Evolutionary conservation across 768 basidiomycete species (phyloP), one percentile per base, ranked within the genome.

Genomic region (Rhizopogon sp.): DNA sequence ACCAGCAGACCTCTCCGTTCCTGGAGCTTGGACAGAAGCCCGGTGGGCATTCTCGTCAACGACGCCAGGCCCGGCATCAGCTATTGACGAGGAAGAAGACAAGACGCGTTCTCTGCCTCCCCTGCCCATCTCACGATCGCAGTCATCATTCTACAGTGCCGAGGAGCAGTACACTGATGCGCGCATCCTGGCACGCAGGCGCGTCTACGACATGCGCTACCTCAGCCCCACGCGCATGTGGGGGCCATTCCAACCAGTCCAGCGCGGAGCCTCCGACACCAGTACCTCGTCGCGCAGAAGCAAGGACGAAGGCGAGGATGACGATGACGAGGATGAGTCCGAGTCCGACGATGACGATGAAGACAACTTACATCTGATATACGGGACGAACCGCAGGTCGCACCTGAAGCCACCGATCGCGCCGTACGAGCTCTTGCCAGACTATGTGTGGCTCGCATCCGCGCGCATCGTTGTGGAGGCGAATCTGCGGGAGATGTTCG

Each of bases 361-460:
- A 2, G 62, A 44, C 10, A 59, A 55, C 29, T 43, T 40, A 13
- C 44, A 35, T 43, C 49, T 51, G 6, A 22, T 56, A 11, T 49
- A 13, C 6, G 44, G 22, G 59, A 47, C 37, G 46, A 60, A 29
- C 53, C 65, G 33, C 28, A 63, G 63, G 0, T 52, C 53, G 25
- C 61, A 64, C 52, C 8, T 28, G 0, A 53, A 65, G 22, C 65
- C 65, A 6, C 57, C 66, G 3, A 39, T 52, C 45, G 42, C 57
- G 10, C 60, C 66, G 3, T 63, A 68, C 28, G 67, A 76, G 20
- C 64, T 66, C 16, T 57, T 75, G 14, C 78, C 78, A 0, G 82
- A 84, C 59, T 84, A 82, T 64, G 67, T 69, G 2, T 83, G 73
- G 65, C 74, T 83, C 11, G 72, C 79, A 3, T 76, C 79, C 13